Percentiles rank a stretch among this genome's conserved stretches.
Evolutionary conservation across 345 rosid species (phyloP).

Genomic region (Eucalyptus cladocalyx): DNA sequence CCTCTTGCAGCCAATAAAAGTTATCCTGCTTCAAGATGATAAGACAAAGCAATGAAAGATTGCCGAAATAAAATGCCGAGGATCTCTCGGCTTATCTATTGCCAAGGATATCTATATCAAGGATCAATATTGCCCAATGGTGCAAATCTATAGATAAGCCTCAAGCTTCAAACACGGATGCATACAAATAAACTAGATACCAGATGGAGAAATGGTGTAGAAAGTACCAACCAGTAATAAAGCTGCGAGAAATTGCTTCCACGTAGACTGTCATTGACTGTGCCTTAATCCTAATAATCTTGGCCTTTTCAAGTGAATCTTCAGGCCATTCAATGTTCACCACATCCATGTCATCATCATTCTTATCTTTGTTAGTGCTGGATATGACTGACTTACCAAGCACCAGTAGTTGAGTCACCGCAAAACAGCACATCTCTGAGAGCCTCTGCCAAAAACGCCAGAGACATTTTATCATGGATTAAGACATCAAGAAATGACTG

Average conservation of each 20-base stretch:
- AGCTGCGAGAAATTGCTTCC: conserved; percentile 74
- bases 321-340: conserved; percentile 80
- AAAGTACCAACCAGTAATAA: conserved; percentile 62
- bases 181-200: neutral
- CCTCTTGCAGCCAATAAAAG: neutral
- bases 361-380: conserved; percentile 45
- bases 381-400: conserved; percentile 78
- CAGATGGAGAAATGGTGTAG: neutral
- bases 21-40: neutral
- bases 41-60: neutral
- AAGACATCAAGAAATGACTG: neutral
- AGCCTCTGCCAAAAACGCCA: conserved; percentile 52
- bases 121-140: neutral
- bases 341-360: conserved; percentile 36
- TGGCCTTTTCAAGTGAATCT: conserved; percentile 83
- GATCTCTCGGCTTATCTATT: neutral
- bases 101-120: neutral
- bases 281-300: conserved; percentile 58
- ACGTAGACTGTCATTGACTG: conserved; percentile 58
- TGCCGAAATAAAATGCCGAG: neutral
- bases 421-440: conserved; percentile 89
- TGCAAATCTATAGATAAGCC: neutral
- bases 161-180: neutral
- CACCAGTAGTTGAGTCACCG: conserved; percentile 68
- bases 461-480: neutral